Evolutionary conservation across 768 basidiomycete genomes (phyloP).

Genomic region (Russula ochroleuca): DNA sequence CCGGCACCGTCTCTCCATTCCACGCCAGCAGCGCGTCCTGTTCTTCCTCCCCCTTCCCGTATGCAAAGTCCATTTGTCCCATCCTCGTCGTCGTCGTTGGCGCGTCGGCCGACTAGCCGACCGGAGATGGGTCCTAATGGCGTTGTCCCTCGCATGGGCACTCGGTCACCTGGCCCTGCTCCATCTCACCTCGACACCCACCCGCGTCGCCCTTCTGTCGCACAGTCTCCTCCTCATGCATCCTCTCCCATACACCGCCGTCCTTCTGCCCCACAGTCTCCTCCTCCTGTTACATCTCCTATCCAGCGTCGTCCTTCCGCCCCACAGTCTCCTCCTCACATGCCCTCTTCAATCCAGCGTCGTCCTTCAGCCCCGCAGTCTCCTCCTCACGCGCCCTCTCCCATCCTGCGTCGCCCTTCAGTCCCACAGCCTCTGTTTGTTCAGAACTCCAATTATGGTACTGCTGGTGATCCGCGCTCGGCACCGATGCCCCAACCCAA

Average conservation of each 20-base stretch:
- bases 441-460: background rate
- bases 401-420: background rate
- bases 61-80: constrained; percentile 1
- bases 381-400: background rate
- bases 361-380: constrained; percentile 22
- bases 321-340: constrained; percentile 13
- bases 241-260: background rate
- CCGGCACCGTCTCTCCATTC: background rate
- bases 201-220: background rate
- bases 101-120: background rate
- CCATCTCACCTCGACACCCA: constrained; percentile 4
- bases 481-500: constrained; percentile 8
- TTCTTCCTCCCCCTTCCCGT: constrained; percentile 5
- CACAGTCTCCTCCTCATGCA: constrained; percentile 10
- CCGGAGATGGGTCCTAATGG: background rate
- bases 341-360: background rate
- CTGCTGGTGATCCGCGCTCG: background rate
- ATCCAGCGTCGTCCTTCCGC: background rate
- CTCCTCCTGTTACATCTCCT: background rate
- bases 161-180: constrained; percentile 28
- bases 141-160: constrained; percentile 16
- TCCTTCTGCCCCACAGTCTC: constrained; percentile 16
- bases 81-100: too few species aligned
- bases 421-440: constrained; percentile 5
- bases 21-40: background rate